phyloP scores from a whole-genome alignment of 495 filamentous ascomycete species.

The Penicillium coffeae region DNA sequence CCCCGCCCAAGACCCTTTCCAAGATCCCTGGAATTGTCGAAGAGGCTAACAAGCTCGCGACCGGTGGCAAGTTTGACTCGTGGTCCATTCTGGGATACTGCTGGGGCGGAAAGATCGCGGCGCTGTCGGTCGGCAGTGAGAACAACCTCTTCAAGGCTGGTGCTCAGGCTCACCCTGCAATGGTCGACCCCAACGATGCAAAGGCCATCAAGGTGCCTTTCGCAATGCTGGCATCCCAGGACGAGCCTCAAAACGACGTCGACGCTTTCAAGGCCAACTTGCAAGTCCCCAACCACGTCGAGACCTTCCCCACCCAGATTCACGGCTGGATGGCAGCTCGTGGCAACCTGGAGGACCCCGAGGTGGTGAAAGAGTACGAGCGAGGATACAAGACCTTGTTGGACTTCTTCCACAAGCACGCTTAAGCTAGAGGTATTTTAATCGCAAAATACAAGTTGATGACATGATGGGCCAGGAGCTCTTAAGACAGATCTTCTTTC shows the following conservation, averaged over 20 bases:
- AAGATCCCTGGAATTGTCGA: constrained; percentile 61
- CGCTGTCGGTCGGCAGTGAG: constrained; percentile 52
- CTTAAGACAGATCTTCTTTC: no score
- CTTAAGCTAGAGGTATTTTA: constrained; percentile 39
- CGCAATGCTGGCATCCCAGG: constrained; percentile 61
- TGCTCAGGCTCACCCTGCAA: constrained; percentile 77
- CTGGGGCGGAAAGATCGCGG: constrained; percentile 85
- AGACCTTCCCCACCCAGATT: constrained; percentile 77
- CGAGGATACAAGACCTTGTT: constrained; percentile 72
- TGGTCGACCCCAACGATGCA: constrained; percentile 75
- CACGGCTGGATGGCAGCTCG: constrained; percentile 92
- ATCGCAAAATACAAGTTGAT: neutral
- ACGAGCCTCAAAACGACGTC: constrained; percentile 64
- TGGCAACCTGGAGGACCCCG: constrained; percentile 59
- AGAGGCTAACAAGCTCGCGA: constrained; percentile 46
- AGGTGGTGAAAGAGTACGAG: constrained; percentile 72
- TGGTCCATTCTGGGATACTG: constrained; percentile 93
- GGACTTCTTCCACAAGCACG: constrained; percentile 71
- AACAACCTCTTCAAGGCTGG: constrained; percentile 65
- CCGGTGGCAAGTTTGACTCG: constrained; percentile 50
- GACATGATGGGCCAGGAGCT: no score
- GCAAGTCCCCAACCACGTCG: constrained; percentile 65
- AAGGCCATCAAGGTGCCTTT: constrained; percentile 60
- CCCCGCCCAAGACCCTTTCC: constrained; percentile 57
- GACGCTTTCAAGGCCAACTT: constrained; percentile 66